A percentile compares a stretch with the other conserved stretches of the same genome.
These are phyloP conservation scores for Debaryomycetaceae sp. DNA, from an alignment of 1,139 yeast species.

Conservation along the genomic window DNA sequence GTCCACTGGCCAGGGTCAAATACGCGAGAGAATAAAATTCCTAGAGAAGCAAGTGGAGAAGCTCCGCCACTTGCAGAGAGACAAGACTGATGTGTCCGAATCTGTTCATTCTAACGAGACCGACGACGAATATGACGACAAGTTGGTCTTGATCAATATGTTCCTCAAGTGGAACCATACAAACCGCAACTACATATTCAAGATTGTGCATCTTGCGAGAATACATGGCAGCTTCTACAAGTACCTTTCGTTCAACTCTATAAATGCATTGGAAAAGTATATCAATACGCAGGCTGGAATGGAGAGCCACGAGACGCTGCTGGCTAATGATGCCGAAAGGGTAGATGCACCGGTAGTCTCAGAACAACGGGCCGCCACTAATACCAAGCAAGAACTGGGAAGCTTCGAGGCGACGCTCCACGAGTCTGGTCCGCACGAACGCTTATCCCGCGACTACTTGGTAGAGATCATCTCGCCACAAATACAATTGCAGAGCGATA, in stretches of 20 bases:
- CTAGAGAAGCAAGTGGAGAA: conserved; percentile 14
- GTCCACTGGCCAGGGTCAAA: conserved; percentile 5
- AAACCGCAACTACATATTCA: conserved; percentile 24
- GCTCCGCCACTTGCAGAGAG: conserved; percentile 4
- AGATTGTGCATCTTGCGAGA: conserved; percentile 31
- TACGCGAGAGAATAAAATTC: conserved; percentile 12
- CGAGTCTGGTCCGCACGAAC: conserved; percentile 27
- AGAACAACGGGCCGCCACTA: conserved; percentile 4
- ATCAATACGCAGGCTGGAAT: conserved; percentile 8
- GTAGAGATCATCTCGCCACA: conserved; percentile 79
- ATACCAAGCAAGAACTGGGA: conserved; percentile 13
- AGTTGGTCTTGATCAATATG: conserved; percentile 30
- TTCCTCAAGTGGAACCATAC: conserved; percentile 33
- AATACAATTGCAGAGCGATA: conserved; percentile 64
- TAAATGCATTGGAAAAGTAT: conserved; percentile 26
- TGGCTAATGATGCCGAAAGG: neutral
- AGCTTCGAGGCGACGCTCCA: conserved; percentile 45
- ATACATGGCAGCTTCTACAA: conserved; percentile 16
- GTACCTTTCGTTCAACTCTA: conserved; percentile 28
- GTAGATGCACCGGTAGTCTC: too few relatives aligned
- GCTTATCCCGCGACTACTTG: conserved; percentile 50
- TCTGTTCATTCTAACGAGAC: neutral
- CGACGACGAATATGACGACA: conserved; percentile 25
- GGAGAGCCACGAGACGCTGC: neutral
- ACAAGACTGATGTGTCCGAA: conserved; percentile 1